Evolutionary conservation across 345 rosid species (phyloP), one percentile per base, ranked within the genome.

Genomic region (Durio zibethinus): DNA sequence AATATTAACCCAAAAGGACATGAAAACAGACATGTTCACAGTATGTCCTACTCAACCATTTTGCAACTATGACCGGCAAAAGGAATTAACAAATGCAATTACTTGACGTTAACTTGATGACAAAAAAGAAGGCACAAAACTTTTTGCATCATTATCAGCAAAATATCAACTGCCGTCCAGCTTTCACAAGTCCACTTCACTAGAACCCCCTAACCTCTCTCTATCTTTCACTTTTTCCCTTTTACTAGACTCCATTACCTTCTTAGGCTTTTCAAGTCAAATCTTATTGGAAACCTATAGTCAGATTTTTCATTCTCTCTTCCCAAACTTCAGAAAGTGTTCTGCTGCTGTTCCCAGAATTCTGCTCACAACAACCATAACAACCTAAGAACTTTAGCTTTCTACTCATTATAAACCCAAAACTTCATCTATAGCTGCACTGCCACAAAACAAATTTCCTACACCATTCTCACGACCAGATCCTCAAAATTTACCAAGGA

Each of bases 221-320:
- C 31, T 31, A 7, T 66, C 50, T 43, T 38, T 43, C 36, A 10
- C 36, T 40, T 40, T 67, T 35, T 15, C 57, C 20, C 8, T 47
- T 70, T 7, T 31, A 43, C 12, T 7, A 47, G 36, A 69, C 23
- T 69, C 27, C 36, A 47, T 47, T 10, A 71, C 43, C 75, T 71
- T 71, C 74, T 48, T 7, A 45, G 42, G 74, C 23, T 45, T 69
- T 33, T 69, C 73, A 45, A 47, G n/a, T 25, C 53, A n/a, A 43
- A 69, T 45, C 38, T 70, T 42, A 70, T n/a, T 59, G 57, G 73
- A 69, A 69, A 48, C 59, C 59, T 47, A 48, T 18, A 29, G 25
- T 69, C 36, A 31, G 38, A 29, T 69, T 31, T 68, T 29, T 67
- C 53, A 43, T 42, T 27, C 35, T 65, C 23, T 35, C 70, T 48